Evolutionary conservation across 1,284 basidiomycete genomes (phyloP).

Genomic region (Caloboletus firmus): DNA sequence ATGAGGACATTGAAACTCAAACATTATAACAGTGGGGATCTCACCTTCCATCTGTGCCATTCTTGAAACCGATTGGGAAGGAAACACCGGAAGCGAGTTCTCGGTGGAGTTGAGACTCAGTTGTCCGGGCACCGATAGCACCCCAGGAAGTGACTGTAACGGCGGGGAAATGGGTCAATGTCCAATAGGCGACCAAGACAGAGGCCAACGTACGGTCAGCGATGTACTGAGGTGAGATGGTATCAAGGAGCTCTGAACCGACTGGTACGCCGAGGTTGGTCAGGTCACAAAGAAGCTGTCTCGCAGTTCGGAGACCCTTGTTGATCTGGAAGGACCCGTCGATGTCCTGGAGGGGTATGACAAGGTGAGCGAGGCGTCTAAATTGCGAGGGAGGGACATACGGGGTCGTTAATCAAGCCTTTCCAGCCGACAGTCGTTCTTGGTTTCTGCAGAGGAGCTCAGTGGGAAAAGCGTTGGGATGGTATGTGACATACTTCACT

Average conservation of each 20-base stretch:
- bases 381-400: slow-evolving; percentile 5
- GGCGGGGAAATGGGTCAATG: not conserved
- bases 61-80: slow-evolving; percentile 98
- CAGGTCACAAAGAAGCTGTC: slow-evolving; percentile 88
- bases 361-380: not conserved
- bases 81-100: slow-evolving; percentile 90
- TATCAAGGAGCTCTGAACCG: slow-evolving; percentile 93
- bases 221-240: slow-evolving; percentile 86
- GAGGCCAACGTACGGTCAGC: slow-evolving; percentile 53
- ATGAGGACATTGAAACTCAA: slow-evolving; percentile 11
- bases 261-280: slow-evolving; percentile 89
- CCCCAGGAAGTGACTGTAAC: slow-evolving; percentile 86
- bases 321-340: slow-evolving; percentile 97
- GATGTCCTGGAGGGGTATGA: slow-evolving; percentile 52
- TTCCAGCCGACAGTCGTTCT: slow-evolving; percentile 90
- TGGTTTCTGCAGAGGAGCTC: slow-evolving; percentile 58
- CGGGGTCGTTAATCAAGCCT: slow-evolving; percentile 84
- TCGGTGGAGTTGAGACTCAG: slow-evolving; percentile 90
- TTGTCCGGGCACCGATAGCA: slow-evolving; percentile 96
- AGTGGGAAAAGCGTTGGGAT: not conserved
- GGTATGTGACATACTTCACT: slow-evolving; percentile 48
- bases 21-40: slow-evolving; percentile 15
- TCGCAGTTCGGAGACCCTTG: slow-evolving; percentile 86
- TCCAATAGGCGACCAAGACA: not conserved
- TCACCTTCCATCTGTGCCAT: slow-evolving; percentile 94